Conservation (phyloP, 208 protist species). For the Leishmania mexicana region DNA sequence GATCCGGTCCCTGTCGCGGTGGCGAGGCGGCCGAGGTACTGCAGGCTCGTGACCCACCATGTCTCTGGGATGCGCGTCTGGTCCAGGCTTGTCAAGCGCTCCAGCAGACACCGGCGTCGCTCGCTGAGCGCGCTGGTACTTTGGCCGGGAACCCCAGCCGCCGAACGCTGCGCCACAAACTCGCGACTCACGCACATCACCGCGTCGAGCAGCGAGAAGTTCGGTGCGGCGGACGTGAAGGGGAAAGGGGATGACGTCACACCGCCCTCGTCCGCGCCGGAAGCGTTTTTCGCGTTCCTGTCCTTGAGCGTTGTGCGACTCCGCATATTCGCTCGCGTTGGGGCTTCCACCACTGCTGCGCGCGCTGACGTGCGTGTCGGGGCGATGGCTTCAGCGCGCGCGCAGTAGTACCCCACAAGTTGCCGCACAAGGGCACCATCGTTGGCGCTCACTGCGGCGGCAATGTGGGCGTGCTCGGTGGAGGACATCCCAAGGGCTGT, state of each 20-base stretch:
- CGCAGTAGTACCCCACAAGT: conserved; percentile 49
- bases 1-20: background rate
- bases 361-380: background rate
- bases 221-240: conserved; percentile 14
- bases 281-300: background rate
- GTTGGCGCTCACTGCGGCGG: conserved; percentile 49
- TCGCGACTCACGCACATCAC: conserved; percentile 79
- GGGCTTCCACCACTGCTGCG: background rate
- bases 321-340: conserved; percentile 5
- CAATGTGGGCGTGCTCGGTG: conserved; percentile 27
- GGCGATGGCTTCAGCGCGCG: conserved; percentile 5
- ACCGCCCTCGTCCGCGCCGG: background rate
- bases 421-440: conserved; percentile 56
- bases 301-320: background rate
- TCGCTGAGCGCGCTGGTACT: conserved; percentile 26
- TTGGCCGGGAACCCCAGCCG: conserved; percentile 12
- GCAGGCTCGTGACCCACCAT: conserved; percentile 67
- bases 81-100: conserved; percentile 57
- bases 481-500: conserved; percentile 14
- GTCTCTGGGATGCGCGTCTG: conserved; percentile 69
- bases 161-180: conserved; percentile 59
- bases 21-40: conserved; percentile 19
- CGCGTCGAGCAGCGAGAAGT: conserved; percentile 68
- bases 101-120: conserved; percentile 40
- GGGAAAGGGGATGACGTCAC: background rate